A percentile compares a stretch with the other conserved stretches of the same genome.
phyloP scores from a whole-genome alignment of 1,139 yeast genomes.

The Blastobotrys niveus region DNA sequence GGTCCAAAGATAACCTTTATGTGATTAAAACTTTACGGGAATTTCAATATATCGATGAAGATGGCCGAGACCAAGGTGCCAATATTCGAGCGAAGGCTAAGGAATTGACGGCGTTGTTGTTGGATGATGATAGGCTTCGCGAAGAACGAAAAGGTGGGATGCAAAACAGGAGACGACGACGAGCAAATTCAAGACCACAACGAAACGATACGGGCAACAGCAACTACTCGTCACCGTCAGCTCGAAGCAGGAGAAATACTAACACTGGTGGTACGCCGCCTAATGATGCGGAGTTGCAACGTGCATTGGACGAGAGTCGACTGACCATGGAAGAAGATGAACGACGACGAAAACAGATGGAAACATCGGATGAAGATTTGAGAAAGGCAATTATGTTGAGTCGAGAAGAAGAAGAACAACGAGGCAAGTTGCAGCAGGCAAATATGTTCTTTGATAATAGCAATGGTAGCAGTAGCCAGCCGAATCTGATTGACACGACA shows the following conservation, averaged over 20 bases:
- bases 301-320: slow-evolving; percentile 77
- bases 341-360: slow-evolving; percentile 42
- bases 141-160: slow-evolving; percentile 48
- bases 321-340: slow-evolving; percentile 86
- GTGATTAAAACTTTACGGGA: slow-evolving; percentile 88
- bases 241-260: slow-evolving; percentile 14
- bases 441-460: slow-evolving; percentile 18
- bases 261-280: slow-evolving; percentile 14
- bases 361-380: slow-evolving; percentile 67
- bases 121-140: slow-evolving; percentile 77
- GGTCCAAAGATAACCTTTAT: slow-evolving; percentile 91
- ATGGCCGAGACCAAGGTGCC: slow-evolving; percentile 82
- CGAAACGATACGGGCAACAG: slow-evolving; percentile 15
- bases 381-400: slow-evolving; percentile 78
- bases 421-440: slow-evolving; percentile 31
- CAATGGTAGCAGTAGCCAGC: slow-evolving; percentile 31
- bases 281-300: slow-evolving; percentile 72
- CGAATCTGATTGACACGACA: slow-evolving; percentile 26
- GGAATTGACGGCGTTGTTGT: slow-evolving; percentile 71
- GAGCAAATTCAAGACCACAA: slow-evolving; percentile 13
- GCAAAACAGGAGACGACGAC: slow-evolving; percentile 14
- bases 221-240: slow-evolving; percentile 8
- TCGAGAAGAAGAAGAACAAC: slow-evolving; percentile 70
- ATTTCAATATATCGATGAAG: slow-evolving; percentile 77
- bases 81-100: slow-evolving; percentile 85